Evolutionary conservation across 2,329 filamentous ascomycete species (phyloP), one percentile per base, ranked within the genome.

Genomic region (Fusarium albidum): DNA sequence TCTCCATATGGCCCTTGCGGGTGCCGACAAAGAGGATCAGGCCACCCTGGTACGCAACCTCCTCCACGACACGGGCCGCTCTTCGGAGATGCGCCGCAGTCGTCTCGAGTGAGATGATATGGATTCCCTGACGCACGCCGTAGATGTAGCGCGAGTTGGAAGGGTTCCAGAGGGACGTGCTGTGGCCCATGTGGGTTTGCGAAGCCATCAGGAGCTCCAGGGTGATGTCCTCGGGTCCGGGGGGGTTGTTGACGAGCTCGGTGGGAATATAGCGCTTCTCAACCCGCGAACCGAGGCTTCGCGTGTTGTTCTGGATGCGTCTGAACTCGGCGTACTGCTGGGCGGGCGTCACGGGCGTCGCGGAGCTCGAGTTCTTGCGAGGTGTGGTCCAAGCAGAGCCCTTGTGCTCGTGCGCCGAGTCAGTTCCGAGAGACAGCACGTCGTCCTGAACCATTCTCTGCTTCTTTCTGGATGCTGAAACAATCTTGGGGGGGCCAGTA

Each of bases 61-160:
- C 92, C 69, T 93, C 87, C 2, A 98, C 92, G 5, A 99, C 87
- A 66, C 93, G 90, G n/a, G 92, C 92, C 5, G 95, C 93, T 43
- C 95, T 87, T n/a, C 94, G 87, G 49, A 99, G 83, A 75, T 98
- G 89, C 13, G 92, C 89, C 12, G 92, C 92, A 27, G 91, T 98
- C 55, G 86, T 83, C 71, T 99, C 95, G 4, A 98, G 86, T 9
- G 89, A 90, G 73, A 99, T 96, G 71, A 99, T 92, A 76, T 97
- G 94, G 56, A 96, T 88, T 13, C 90, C 92, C 64, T 95, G 84
- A 37, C 95, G 84, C 57, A 96, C 85, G 66, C 95, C 95, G 72
- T 91, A 93, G 71, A 99, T 98, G 77, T 98, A 98, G 63, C 90
- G 85, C 61, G 92, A 88, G 77, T 98, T 99, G 45, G 86, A 88